Conservation (phyloP, 768 basidiomycete genomes). For the Agaricus bisporus region DNA sequence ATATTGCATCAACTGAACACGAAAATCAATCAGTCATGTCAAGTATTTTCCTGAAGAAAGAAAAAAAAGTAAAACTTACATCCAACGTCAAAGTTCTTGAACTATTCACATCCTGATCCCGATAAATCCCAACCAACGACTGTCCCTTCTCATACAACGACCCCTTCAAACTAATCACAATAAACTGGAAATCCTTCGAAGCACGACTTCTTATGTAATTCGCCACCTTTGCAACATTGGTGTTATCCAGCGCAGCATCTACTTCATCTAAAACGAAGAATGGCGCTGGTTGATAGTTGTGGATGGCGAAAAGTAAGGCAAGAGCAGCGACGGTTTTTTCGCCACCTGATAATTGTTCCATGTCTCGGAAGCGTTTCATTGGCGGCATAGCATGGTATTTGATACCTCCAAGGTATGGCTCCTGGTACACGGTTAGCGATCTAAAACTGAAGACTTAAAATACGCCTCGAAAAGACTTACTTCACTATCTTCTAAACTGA, state of each 20-base stretch:
- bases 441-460: not conserved
- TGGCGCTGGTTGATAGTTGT: slow-evolving; percentile 95
- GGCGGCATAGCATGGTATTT: slow-evolving; percentile 99
- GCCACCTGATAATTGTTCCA: slow-evolving; percentile 97
- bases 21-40: not conserved
- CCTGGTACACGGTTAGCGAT: slow-evolving; percentile 15
- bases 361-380: slow-evolving; percentile 98
- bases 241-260: slow-evolving; percentile 96
- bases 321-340: slow-evolving; percentile 98
- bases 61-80: slow-evolving; percentile 37
- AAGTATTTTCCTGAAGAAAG: no score
- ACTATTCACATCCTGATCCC: slow-evolving; percentile 91
- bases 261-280: slow-evolving; percentile 99
- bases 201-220: slow-evolving; percentile 87
- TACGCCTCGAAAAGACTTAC: slow-evolving; percentile 32
- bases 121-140: slow-evolving; percentile 89
- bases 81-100: slow-evolving; percentile 90
- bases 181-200: slow-evolving; percentile 85
- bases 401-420: slow-evolving; percentile 50
- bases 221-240: slow-evolving; percentile 95
- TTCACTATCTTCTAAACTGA: slow-evolving; percentile 93
- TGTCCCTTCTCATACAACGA: slow-evolving; percentile 88
- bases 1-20: slow-evolving; percentile 51
- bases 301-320: slow-evolving; percentile 94
- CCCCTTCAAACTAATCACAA: slow-evolving; percentile 95